Evolutionary conservation across 2,329 filamentous ascomycete species (phyloP).

Genomic region (Xylaria sp.): DNA sequence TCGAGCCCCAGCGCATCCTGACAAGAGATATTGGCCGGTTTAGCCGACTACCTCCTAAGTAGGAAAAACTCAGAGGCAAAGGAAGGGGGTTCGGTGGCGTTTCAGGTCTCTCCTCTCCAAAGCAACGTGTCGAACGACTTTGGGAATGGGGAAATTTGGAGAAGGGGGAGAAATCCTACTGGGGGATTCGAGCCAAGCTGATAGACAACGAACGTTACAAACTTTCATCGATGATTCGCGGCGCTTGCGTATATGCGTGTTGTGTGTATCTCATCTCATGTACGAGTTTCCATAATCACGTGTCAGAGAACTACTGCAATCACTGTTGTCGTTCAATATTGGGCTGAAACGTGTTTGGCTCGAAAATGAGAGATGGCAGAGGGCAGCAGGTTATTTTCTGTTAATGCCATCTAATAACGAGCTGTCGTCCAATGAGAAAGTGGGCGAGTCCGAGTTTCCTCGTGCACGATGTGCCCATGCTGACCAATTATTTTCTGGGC

Average conservation of each 20-base stretch:
- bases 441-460: constrained; percentile 8
- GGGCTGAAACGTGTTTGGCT: constrained; percentile 20
- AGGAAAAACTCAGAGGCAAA: constrained; percentile 6
- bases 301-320: constrained; percentile 25
- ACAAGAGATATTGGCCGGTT: neutral
- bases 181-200: constrained; percentile 7
- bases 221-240: constrained; percentile 2
- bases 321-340: constrained; percentile 7
- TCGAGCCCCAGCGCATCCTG: neutral
- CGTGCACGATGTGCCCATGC: constrained; percentile 10
- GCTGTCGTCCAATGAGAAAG: constrained; percentile 8
- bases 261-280: neutral
- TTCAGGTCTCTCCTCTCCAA: constrained; percentile 19
- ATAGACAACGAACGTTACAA: neutral
- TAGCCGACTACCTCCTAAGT: neutral
- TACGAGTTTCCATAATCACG: constrained; percentile 11
- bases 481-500: constrained; percentile 31
- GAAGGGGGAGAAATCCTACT: constrained; percentile 15
- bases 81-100: constrained; percentile 23
- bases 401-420: constrained; percentile 2
- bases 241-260: neutral
- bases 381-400: neutral
- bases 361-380: neutral
- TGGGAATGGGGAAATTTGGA: constrained; percentile 21
- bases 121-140: constrained; percentile 7